Evolutionary conservation across 176 grass and related monocot genomes (phyloP), one percentile per base, ranked within the genome.

Genomic region (Oryza glumipatula): DNA sequence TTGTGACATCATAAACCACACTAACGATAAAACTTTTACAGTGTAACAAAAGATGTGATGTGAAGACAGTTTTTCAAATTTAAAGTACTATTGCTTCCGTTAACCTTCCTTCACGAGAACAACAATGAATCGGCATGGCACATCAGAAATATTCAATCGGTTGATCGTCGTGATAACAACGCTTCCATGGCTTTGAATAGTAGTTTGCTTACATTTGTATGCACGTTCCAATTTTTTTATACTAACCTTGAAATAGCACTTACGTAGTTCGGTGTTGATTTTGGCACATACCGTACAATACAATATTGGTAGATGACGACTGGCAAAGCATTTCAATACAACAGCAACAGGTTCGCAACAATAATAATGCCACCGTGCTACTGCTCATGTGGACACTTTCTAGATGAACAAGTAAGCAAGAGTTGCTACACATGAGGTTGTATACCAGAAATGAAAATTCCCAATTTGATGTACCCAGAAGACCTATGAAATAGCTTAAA

Each of bases 121-220:
- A 60, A n/a, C 19, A 60, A 60, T 17, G 51, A 54, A 54, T 54
- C 51, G 19, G 80, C 38, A 52, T 12, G n/a, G 0, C 4, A 65
- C 45, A 49, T 70, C 17, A 15, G 33, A 6, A n/a, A 36, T 49
- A 49, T 11, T 70, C 15, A 64, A 88, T 77, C 38, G 24, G 3
- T 8, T 38, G 36, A 38, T 38, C 36, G 35, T 38, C 36, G 36
- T 6, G 36, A 38, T 38, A 38, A 43, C 79, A 82, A 72, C 83
- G 35, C 8, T 79, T 14, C 68, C 52, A 66, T 39, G 14, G 11
- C 65, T 77, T 49, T 41, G 73, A 72, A 86, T 41, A 65, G 21
- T 21, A 56, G 47, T 47, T 39, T 71, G 51, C 67, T 28, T 8
- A 49, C 48, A 32, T 22, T 36, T 71, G 26, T 33, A 39, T 51